A percentile compares a stretch with the other conserved stretches of the same genome.
These are phyloP conservation scores for Coniochaeta sp. DNA, from an alignment of 2,329 filamentous ascomycete genomes.

Conservation along the genomic window DNA sequence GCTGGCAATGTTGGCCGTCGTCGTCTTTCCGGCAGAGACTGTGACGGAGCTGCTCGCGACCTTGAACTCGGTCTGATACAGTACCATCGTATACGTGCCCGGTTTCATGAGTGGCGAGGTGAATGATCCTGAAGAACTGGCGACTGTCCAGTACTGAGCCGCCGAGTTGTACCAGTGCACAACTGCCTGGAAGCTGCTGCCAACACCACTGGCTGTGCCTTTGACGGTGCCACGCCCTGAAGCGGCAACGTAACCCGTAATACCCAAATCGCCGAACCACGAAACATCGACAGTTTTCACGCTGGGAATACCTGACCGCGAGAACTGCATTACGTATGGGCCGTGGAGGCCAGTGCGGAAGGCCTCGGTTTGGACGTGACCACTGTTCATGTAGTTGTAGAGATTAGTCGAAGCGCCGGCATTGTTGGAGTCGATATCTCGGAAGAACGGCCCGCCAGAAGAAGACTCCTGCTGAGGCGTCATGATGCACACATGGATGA, in stretches of 20 bases:
- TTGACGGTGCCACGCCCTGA: constrained; percentile 50
- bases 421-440: constrained; percentile 60
- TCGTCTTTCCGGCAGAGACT: constrained; percentile 43
- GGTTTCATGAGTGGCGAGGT: constrained; percentile 60
- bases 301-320: constrained; percentile 46
- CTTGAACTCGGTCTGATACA: constrained; percentile 52
- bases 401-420: constrained; percentile 48
- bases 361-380: constrained; percentile 53
- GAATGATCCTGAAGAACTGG: constrained; percentile 46
- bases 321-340: constrained; percentile 56
- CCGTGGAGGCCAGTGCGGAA: constrained; percentile 58
- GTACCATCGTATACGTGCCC: constrained; percentile 60
- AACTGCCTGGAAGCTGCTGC: constrained; percentile 43
- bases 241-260: constrained; percentile 50
- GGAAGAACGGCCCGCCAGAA: constrained; percentile 59
- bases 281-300: constrained; percentile 28
- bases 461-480: constrained; percentile 50
- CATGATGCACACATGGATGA: constrained; percentile 54
- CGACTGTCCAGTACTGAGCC: constrained; percentile 59
- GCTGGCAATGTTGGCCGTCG: constrained; percentile 40
- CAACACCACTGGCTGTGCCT: constrained; percentile 52
- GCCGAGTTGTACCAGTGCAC: constrained; percentile 58
- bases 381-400: constrained; percentile 64
- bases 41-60: constrained; percentile 40
- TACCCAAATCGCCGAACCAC: constrained; percentile 50